phyloP scores from a whole-genome alignment of 305 asterid genomes.

The Stenogyne calaminthoides region DNA sequence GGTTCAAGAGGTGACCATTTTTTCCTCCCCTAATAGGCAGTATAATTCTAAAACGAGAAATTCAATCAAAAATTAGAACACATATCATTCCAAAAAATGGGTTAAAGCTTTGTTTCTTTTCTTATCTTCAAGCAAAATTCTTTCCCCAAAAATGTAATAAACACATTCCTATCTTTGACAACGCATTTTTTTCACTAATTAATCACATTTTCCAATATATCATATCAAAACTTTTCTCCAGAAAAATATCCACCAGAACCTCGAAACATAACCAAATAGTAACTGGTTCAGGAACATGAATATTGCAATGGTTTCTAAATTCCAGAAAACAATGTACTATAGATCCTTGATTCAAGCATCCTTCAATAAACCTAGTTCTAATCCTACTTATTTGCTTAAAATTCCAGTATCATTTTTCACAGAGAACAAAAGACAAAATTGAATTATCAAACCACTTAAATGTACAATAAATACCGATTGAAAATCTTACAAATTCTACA shows the following conservation, averaged over 20 bases:
- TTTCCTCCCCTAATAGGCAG: neutral
- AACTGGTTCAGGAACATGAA: neutral
- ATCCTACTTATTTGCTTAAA: neutral
- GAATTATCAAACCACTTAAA: neutral
- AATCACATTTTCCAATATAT: neutral
- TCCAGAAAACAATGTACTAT: neutral
- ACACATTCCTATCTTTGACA: neutral
- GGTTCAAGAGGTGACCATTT: neutral
- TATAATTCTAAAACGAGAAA: neutral
- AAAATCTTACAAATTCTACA: conserved; percentile 4
- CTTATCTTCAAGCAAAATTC: neutral
- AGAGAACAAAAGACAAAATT: neutral
- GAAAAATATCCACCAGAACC: neutral
- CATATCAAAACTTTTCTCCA: neutral
- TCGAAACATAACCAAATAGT: neutral
- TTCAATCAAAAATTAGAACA: conserved; percentile 6
- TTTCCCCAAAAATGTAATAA: neutral
- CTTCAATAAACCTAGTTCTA: neutral
- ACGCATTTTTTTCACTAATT: neutral
- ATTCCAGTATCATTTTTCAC: neutral
- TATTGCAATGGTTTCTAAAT: neutral
- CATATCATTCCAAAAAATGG: neutral
- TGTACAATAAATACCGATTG: neutral
- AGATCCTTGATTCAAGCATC: neutral
- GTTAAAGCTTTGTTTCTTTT: neutral